Evolutionary conservation across 2,329 filamentous ascomycete species (phyloP), one percentile per base, ranked within the genome.

Genomic region (Pestalotiopsis fici): DNA sequence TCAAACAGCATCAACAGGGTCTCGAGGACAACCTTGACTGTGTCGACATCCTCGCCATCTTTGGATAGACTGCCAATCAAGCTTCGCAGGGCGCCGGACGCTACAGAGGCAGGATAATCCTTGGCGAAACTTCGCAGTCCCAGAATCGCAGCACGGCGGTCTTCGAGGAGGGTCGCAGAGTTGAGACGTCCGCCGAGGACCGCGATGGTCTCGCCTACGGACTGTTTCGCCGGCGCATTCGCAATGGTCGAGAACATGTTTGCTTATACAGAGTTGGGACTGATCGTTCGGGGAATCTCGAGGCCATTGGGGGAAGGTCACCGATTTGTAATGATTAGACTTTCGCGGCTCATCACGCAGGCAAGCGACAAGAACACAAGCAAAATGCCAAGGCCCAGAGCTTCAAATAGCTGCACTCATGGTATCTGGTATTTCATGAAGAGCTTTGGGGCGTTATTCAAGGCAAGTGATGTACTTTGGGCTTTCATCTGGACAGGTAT

Each of bases 51-150:
- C 77, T 97, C 93, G 68, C 89, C 90, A 86, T 99, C 96, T 77
- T 94, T 94, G 72, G 89, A 89, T 65, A 99, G 83, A 74, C 93
- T 94, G 13, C 88, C 90, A 72, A 99, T 98, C 66, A 99, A 85
- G 66, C 93, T 93, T 70, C 95, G 88, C 60, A 99, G 83, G n/a
- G 95, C 93, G 50, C 94, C 95, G 3, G 95, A 98, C 2, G 97
- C 94, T 43, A 99, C 96, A 7, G 95, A 97, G 15, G 97, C 97
- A 47, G 96, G 97, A 74, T 95, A 98, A 69, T 97, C 91, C 81
- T 98, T 98, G 55, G 96, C 94, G 79, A 99, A 98, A 82, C 95
- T 98, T 73, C 97, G 89, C 47, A 99, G 85, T 21, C 96, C 96
- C 35, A 97, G 88, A 60, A 99, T 97, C 59, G 96, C 95, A 66